Evolutionary conservation across 768 basidiomycete species (phyloP).

Genomic region (Sporobolomyces roseus): DNA sequence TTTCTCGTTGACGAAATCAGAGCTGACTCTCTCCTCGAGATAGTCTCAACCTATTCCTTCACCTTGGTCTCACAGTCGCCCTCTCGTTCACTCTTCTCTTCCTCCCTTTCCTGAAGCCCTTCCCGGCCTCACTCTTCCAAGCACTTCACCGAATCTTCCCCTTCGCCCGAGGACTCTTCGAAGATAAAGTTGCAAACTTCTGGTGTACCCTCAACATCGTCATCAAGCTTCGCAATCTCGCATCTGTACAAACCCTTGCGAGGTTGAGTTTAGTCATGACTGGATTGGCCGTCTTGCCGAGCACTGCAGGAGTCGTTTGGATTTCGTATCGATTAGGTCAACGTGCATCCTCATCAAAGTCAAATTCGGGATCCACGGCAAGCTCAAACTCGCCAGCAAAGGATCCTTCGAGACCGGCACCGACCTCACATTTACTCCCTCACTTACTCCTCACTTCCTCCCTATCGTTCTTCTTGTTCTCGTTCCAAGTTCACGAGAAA

Average conservation of each 20-base stretch:
- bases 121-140: slow-evolving; percentile 56
- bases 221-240: slow-evolving; percentile 68
- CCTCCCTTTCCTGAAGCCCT: slow-evolving; percentile 61
- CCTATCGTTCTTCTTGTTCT: slow-evolving; percentile 92
- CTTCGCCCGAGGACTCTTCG: slow-evolving; percentile 81
- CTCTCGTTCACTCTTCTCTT: slow-evolving; percentile 66
- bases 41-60: slow-evolving; percentile 59
- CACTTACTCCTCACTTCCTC: slow-evolving; percentile 74
- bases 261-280: slow-evolving; percentile 67
- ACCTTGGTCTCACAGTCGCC: slow-evolving; percentile 61
- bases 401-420: slow-evolving; percentile 49
- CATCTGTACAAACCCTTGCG: slow-evolving; percentile 53
- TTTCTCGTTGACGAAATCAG: not conserved
- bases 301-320: slow-evolving; percentile 45
- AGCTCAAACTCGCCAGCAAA: not conserved
- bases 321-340: slow-evolving; percentile 25
- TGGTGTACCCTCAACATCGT: slow-evolving; percentile 91
- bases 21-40: not conserved
- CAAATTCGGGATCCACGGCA: slow-evolving; percentile 8
- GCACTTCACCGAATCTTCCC: slow-evolving; percentile 83
- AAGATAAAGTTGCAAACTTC: slow-evolving; percentile 95
- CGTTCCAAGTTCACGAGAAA: slow-evolving; percentile 96
- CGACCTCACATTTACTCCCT: slow-evolving; percentile 66
- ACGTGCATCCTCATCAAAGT: slow-evolving; percentile 10
- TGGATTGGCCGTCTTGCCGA: slow-evolving; percentile 61